Evolutionary conservation across 2,329 filamentous ascomycete species (phyloP), one percentile per base, ranked within the genome.

Genomic region (Clarireedia homoeocarpa): DNA sequence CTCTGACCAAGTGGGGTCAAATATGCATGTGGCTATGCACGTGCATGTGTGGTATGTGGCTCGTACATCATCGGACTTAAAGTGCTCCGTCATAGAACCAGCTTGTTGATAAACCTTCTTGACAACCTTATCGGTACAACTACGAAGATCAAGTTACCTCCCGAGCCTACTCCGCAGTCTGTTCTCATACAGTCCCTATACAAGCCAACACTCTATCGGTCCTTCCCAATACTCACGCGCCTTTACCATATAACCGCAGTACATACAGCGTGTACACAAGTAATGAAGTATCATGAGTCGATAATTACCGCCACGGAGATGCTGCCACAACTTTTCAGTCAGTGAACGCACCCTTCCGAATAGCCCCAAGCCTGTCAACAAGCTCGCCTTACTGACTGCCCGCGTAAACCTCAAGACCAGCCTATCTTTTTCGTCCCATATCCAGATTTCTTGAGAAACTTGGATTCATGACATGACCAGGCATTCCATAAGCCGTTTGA

Each of bases 381-480:
- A 23, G 12, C 44, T 47, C 44, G 15, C n/a, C 24, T 50, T 36
- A 50, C 48, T 50, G 20, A 38, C 30, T 20, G n/a, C 4, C 24
- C 17, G n/a, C 12, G 14, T 23, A 6, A 24, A 17, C 45, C 14
- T 24, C 6, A 42, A 52, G 42, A 27, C 30, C 48, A 51, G 23
- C 53, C 23, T 38, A 51, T 45, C 27, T 36, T 5, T 34, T 34
- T 20, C 40, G 17, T 44, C 24, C 27, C 23, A 5, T 12, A 15
- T 10, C 6, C 23, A 7, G 10, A 26, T 15, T 47, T 47, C 7
- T 14, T 5, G 20, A 47, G 15, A 47, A 15, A 6, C 26, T 47
- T 30, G 40, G 34, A 17, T 55, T 20, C 15, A 55, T 55, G 47
- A 49, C 52, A 55, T 50, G 48, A 58, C 26, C 39, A 42, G 42